These are phyloP conservation scores for Jaltomata sinuosa DNA, from an alignment of 257 asterid species.

Conservation along the genomic window DNA sequence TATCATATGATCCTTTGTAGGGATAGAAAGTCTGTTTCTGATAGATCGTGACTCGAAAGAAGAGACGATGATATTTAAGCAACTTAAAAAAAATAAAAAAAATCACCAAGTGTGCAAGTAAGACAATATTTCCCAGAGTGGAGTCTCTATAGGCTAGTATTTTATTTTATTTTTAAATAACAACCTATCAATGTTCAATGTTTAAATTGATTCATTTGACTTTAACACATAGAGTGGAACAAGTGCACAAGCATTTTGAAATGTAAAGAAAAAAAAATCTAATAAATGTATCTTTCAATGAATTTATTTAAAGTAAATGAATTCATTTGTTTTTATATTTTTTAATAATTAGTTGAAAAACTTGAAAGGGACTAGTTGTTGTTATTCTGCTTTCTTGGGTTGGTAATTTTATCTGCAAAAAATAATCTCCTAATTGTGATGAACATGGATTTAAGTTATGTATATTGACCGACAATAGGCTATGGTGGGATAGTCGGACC, in stretches of 20 bases:
- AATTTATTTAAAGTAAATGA: background rate
- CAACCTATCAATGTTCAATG: background rate
- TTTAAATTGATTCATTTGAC: background rate
- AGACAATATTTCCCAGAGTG: background rate
- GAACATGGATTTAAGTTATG: too few relatives aligned
- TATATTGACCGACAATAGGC: too few relatives aligned
- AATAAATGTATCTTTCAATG: background rate
- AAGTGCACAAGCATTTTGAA: background rate
- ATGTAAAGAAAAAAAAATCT: background rate
- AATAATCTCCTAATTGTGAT: too few relatives aligned
- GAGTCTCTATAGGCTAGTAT: background rate
- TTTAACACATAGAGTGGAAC: background rate
- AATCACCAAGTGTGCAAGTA: background rate
- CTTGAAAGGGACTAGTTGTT: background rate
- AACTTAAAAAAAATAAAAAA: background rate
- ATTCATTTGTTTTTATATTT: background rate
- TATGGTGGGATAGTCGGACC: too few relatives aligned
- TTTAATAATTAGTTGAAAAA: background rate
- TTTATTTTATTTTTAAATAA: background rate
- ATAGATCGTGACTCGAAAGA: too few relatives aligned
- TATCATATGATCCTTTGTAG: background rate
- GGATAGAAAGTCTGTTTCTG: too few relatives aligned
- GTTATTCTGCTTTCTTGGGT: background rate
- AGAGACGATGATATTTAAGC: too few relatives aligned
- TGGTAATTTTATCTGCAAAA: too few relatives aligned